phyloP scores from a whole-genome alignment of 305 asterid species.

The Plantago coronopus region DNA sequence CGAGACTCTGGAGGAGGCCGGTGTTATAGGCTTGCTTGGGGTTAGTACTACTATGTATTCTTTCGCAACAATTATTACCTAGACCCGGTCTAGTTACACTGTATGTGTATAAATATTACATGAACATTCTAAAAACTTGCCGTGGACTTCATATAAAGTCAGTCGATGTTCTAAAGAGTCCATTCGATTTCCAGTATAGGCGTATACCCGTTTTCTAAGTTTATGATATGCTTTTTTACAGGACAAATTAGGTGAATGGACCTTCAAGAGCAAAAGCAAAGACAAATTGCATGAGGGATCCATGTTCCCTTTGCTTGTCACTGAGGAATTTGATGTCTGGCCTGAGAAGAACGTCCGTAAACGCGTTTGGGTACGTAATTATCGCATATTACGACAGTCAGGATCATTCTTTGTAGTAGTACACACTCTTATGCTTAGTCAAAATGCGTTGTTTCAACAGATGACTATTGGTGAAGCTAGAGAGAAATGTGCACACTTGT shows the following conservation, averaged over 20 bases:
- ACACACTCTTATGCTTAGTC: slow-evolving; percentile 19
- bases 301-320: slow-evolving; percentile 75
- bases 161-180: no score
- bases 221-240: slow-evolving; percentile 25
- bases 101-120: no score
- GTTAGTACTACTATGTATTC: slow-evolving; percentile 29
- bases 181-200: not conserved
- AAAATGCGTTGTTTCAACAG: slow-evolving; percentile 32
- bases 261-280: slow-evolving; percentile 90
- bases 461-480: slow-evolving; percentile 64
- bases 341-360: slow-evolving; percentile 71
- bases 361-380: slow-evolving; percentile 66
- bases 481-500: slow-evolving; percentile 52
- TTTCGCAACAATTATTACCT: not conserved
- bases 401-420: not conserved
- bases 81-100: not conserved
- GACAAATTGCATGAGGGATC: slow-evolving; percentile 71
- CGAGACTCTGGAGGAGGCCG: slow-evolving; percentile 93
- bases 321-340: slow-evolving; percentile 81
- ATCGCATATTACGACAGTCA: not conserved
- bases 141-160: no score
- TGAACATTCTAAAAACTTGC: no score
- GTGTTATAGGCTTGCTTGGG: slow-evolving; percentile 66
- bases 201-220: not conserved
- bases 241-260: slow-evolving; percentile 80